Evolutionary conservation across 495 filamentous ascomycete species (phyloP), one percentile per base, ranked within the genome.

Genomic region (Xylaria scruposa): DNA sequence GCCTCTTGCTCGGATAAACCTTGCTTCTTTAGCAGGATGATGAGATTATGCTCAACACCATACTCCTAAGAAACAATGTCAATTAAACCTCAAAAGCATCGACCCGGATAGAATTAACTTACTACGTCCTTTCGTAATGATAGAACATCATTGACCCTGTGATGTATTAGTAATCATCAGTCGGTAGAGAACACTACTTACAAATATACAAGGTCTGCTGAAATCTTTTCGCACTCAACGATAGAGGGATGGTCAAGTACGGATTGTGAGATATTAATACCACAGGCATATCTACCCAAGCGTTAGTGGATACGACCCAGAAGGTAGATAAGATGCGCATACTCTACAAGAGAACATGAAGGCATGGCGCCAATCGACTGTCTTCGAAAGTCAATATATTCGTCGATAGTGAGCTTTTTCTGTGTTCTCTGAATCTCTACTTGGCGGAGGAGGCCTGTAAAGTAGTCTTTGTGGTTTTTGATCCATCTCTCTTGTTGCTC

Each of bases 141-240:
- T 19, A 69, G 40, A 46, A 69, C 40, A 26, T 69, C 67, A 49
- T 69, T 69, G 2, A 60, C 67, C 67, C 67, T 69, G 38, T 0
- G n/a, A 33, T 21, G 33, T 36, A 2, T 69, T 61, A 47, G 38
- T 61, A 46, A 10, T 29, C 2, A 8, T 47, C 4, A 10, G 15
- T 8, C 26, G 2, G 51, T 10, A 58, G 21, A 29, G n/a, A 46
- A 1, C 26, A 4, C n/a, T 17, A 68, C 67, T 38, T 51, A 69
- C 67, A 69, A 26, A 24, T n/a, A 47, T 15, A 60, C 38, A 10
- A 69, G 67, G 38, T 69, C 67, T 47, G 67, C 53, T 15, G 67
- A 29, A 15, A 60, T 38, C 42, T 47, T 47, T 21, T 60, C 54
- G 54, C 67, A 69, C n/a, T 44, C 44, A 1, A 36, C 38, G 1